These are phyloP conservation scores for Termitomyces sp. DNA, from an alignment of 768 basidiomycete genomes.

Conservation along the genomic window DNA sequence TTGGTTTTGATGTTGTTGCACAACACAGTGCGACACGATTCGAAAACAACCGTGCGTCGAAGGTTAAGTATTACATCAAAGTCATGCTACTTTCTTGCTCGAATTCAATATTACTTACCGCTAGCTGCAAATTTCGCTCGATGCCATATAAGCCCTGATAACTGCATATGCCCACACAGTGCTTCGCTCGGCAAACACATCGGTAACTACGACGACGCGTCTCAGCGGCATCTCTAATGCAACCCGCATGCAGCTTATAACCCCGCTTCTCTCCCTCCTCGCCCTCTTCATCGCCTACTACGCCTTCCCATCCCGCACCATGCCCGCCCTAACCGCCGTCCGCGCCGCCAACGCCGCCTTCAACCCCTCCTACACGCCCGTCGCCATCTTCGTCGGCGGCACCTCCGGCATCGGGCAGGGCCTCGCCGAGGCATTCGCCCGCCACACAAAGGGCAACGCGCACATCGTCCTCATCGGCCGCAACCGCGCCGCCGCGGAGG, in stretches of 20 bases:
- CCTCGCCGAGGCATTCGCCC: constrained; percentile 40
- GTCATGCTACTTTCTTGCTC: no score
- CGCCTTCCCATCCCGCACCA: constrained; percentile 4
- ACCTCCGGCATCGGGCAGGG: constrained; percentile 43
- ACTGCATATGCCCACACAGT: background rate
- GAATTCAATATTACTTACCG: no score
- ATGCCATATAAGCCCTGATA: no score
- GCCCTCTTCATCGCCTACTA: background rate
- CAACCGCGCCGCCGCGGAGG: constrained; percentile 42
- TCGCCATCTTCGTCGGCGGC: constrained; percentile 36
- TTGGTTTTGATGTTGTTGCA: background rate
- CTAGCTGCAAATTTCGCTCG: no score
- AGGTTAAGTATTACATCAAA: no score
- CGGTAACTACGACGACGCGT: background rate
- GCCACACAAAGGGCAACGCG: constrained; percentile 38
- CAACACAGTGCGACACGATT: background rate
- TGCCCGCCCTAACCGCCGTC: constrained; percentile 20
- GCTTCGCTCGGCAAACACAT: background rate
- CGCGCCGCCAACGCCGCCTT: constrained; percentile 24
- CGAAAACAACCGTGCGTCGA: no score
- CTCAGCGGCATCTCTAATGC: background rate
- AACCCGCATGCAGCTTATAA: background rate
- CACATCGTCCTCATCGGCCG: constrained; percentile 49
- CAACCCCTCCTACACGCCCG: constrained; percentile 19
- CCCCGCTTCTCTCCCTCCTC: background rate